Conservation (phyloP, 345 rosid genomes). For the Pseudoturritis turrita region DNA sequence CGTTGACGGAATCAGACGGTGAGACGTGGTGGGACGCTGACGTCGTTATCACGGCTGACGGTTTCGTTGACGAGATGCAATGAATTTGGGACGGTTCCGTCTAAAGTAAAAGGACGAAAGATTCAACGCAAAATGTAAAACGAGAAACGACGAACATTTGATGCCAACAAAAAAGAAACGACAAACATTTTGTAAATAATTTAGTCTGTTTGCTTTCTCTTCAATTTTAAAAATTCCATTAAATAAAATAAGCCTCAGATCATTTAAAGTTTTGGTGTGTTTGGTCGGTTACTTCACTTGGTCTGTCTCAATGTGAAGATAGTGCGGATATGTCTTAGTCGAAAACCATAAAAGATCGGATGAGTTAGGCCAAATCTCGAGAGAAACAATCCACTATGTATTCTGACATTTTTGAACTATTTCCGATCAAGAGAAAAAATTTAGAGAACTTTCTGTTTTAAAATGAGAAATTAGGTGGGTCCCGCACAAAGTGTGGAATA, state of each 20-base stretch:
- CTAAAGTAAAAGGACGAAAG: neutral
- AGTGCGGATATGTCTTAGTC: no score
- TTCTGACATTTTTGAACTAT: no score
- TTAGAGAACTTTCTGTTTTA: no score
- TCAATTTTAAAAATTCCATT: neutral
- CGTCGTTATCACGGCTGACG: slow-evolving; percentile 35
- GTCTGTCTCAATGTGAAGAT: neutral
- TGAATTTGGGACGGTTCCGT: slow-evolving; percentile 15
- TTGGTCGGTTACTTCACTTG: slow-evolving; percentile 1
- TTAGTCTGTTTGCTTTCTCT: neutral
- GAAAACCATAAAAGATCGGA: no score
- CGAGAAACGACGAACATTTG: slow-evolving; percentile 3
- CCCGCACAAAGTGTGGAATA: no score
- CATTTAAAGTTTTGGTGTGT: neutral
- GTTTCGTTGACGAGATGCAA: slow-evolving; percentile 7
- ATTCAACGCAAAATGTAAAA: slow-evolving; percentile 14
- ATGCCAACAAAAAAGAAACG: no score
- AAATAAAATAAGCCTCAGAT: neutral
- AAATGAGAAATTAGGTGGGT: no score
- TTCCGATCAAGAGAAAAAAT: no score
- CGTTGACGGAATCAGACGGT: slow-evolving; percentile 47
- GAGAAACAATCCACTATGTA: no score
- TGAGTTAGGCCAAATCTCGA: no score
- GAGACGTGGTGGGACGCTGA: slow-evolving; percentile 77
- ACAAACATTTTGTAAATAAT: slow-evolving; percentile 12